A percentile compares a stretch with the other conserved stretches of the same genome.
phyloP scores from a whole-genome alignment of 306 rosid species.

The Inga leiocalycina region DNA sequence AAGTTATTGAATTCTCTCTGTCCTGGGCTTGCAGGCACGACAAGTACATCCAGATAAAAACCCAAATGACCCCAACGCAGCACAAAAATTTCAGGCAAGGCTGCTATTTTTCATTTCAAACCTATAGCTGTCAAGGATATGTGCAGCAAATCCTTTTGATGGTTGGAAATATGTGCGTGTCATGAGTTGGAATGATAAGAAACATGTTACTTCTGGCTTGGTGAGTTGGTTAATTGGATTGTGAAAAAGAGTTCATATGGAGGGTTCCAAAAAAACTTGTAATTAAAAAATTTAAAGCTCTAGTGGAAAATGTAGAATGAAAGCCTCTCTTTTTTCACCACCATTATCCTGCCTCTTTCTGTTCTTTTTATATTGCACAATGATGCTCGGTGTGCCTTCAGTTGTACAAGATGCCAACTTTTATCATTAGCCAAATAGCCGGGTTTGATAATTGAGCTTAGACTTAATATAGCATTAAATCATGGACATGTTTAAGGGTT shows the following conservation, averaged over 20 bases:
- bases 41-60: slow-evolving; percentile 99
- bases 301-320: background rate
- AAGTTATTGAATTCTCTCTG: slow-evolving; percentile 11
- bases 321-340: background rate
- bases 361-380: background rate
- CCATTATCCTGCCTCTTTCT: background rate
- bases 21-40: slow-evolving; percentile 68
- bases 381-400: slow-evolving; percentile 3
- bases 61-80: slow-evolving; percentile 95
- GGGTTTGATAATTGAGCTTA: background rate
- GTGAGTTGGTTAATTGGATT: slow-evolving; percentile 9
- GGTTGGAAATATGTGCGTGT: slow-evolving; percentile 7
- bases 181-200: slow-evolving; percentile 12
- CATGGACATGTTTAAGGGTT: background rate
- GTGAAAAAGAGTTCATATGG: slow-evolving; percentile 1
- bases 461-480: background rate
- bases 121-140: slow-evolving; percentile 13
- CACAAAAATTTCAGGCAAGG: slow-evolving; percentile 92
- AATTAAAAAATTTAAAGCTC: background rate
- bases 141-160: slow-evolving; percentile 12
- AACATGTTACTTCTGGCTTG: slow-evolving; percentile 23
- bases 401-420: background rate
- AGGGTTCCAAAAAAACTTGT: slow-evolving; percentile 18
- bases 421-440: background rate
- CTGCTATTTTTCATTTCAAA: slow-evolving; percentile 23